These are phyloP conservation scores for Tetratostichococcus sp. DNA, from an alignment of 139 green algal genomes.

Conservation along the genomic window DNA sequence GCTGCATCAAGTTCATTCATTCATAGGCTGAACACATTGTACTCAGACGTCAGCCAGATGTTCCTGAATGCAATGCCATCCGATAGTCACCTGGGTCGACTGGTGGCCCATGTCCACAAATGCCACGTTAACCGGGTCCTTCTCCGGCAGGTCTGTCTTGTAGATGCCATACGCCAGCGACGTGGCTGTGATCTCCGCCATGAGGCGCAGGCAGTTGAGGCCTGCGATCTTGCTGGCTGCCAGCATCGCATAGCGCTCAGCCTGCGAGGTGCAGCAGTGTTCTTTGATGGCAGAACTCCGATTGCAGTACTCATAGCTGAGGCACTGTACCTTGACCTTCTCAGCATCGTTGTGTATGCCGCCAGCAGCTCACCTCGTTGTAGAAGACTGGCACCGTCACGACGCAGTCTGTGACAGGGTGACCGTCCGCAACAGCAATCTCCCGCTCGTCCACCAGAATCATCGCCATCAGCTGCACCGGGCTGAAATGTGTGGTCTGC, in stretches of 20 bases:
- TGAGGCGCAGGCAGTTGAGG: conserved; percentile 87
- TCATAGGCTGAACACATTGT: too few relatives aligned
- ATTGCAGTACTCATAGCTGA: too few relatives aligned
- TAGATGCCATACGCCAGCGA: conserved; percentile 98
- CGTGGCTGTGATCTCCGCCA: conserved; percentile 95
- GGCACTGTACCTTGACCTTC: neutral
- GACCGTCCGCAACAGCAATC: conserved; percentile 85
- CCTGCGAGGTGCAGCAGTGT: conserved; percentile 26
- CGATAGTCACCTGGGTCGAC: conserved; percentile 84
- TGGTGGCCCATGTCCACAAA: conserved; percentile 94
- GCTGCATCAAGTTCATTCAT: too few relatives aligned
- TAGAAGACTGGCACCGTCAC: conserved; percentile 88
- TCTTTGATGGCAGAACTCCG: too few relatives aligned
- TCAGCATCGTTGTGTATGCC: too few relatives aligned
- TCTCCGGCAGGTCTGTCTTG: conserved; percentile 94
- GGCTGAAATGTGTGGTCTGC: conserved; percentile 46
- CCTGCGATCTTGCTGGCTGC: conserved; percentile 73
- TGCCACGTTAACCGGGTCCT: conserved; percentile 77
- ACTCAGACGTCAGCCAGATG: neutral
- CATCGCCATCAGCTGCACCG: conserved; percentile 81
- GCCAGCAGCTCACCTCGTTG: conserved; percentile 26
- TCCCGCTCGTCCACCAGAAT: conserved; percentile 71
- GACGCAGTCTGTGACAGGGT: conserved; percentile 85
- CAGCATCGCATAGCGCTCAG: conserved; percentile 82
- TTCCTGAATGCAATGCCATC: too few relatives aligned